Evolutionary conservation across 1,284 basidiomycete genomes (phyloP).

Genomic region (Thelephora terrestris): DNA sequence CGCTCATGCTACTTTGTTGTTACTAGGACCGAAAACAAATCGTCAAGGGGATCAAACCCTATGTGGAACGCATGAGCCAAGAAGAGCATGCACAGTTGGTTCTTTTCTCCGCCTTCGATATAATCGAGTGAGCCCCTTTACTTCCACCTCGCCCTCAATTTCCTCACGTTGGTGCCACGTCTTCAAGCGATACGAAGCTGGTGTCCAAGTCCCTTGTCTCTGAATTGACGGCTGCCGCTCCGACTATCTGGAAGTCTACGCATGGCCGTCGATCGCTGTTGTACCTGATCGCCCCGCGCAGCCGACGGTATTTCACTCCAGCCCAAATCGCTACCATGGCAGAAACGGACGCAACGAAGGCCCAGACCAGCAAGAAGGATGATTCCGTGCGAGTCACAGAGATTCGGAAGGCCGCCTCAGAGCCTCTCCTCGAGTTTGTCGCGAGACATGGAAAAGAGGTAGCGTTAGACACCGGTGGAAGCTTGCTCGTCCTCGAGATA

Average conservation of each 20-base stretch:
- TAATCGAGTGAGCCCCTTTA: conserved; percentile 58
- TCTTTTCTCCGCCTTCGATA: conserved; percentile 78
- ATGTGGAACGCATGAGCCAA: conserved; percentile 74
- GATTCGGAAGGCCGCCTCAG: conserved; percentile 59
- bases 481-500: conserved; percentile 67
- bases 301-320: conserved; percentile 75
- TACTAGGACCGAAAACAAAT: conserved; percentile 79
- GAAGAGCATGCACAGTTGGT: conserved; percentile 85
- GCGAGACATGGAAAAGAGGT: conserved; percentile 46
- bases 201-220: conserved; percentile 68
- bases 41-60: conserved; percentile 76
- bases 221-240: conserved; percentile 45
- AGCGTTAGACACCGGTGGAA: conserved; percentile 66
- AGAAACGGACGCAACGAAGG: conserved; percentile 56
- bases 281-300: conserved; percentile 73
- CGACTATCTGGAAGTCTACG: conserved; percentile 42
- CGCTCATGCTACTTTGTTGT: conserved; percentile 1
- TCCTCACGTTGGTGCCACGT: conserved; percentile 6
- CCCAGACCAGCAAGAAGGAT: conserved; percentile 75
- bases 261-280: conserved; percentile 72
- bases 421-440: conserved; percentile 59
- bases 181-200: conserved; percentile 73
- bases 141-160: background rate
- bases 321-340: conserved; percentile 58
- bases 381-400: conserved; percentile 50